These are phyloP conservation scores for Auricularia sp. DNA, from an alignment of 768 basidiomycete species.

Conservation along the genomic window DNA sequence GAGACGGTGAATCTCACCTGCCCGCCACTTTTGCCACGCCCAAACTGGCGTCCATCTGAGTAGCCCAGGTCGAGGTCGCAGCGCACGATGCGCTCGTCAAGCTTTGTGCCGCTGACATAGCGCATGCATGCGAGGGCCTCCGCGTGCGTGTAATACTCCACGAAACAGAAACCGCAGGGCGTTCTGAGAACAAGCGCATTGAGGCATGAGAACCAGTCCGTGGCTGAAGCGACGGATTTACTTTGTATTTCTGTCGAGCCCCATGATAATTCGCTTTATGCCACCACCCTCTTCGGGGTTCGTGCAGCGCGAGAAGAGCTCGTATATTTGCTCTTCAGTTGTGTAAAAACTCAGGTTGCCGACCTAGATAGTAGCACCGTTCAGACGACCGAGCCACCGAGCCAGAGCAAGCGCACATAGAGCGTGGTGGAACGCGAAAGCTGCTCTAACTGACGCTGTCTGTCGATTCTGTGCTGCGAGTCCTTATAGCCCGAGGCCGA, in stretches of 20 bases:
- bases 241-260: conserved; percentile 84
- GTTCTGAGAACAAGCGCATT: conserved; percentile 39
- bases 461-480: conserved; percentile 74
- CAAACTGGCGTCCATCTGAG: conserved; percentile 93
- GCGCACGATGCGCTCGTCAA: conserved; percentile 96
- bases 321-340: conserved; percentile 93
- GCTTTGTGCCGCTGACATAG: conserved; percentile 94
- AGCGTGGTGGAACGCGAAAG: conserved; percentile 79
- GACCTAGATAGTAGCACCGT: conserved; percentile 39
- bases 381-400: conserved; percentile 12
- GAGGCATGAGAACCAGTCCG: conserved; percentile 8
- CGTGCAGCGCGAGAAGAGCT: conserved; percentile 84
- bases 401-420: conserved; percentile 54
- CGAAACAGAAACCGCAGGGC: conserved; percentile 92
- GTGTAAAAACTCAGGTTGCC: conserved; percentile 92
- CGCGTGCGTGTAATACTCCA: conserved; percentile 89
- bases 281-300: conserved; percentile 80
- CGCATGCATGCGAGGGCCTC: conserved; percentile 90
- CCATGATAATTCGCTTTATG: conserved; percentile 92
- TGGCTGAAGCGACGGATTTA: conserved; percentile 20
- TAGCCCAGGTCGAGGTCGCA: conserved; percentile 97
- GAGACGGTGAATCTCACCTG: conserved; percentile 38
- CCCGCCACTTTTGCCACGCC: conserved; percentile 93
- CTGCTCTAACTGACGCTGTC: conserved; percentile 68
- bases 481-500: conserved; percentile 97